These are phyloP conservation scores for Podospora bellae-mahoneyi DNA, from an alignment of 495 filamentous ascomycete genomes.

Conservation along the genomic window DNA sequence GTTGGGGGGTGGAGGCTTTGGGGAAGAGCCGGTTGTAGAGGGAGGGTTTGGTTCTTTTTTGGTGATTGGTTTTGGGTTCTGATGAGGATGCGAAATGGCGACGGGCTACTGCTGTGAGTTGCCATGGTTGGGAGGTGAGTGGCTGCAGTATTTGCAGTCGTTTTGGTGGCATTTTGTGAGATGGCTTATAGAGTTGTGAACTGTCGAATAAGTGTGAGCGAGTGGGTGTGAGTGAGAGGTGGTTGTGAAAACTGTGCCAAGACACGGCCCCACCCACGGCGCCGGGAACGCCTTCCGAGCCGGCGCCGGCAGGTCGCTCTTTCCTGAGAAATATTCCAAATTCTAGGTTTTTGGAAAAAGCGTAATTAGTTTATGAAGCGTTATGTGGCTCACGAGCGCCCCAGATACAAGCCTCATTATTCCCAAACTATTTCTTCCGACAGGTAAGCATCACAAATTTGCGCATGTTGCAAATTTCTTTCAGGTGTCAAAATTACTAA, in stretches of 20 bases:
- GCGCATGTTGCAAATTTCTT: not conserved
- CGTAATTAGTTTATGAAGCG: not conserved
- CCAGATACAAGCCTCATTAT: not conserved
- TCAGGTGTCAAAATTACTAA: not conserved
- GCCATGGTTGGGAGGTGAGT: not conserved
- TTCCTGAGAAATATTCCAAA: not conserved
- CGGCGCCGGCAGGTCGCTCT: not conserved
- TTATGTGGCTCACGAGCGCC: not conserved
- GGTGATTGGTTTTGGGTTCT: not conserved
- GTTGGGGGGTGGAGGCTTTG: not conserved
- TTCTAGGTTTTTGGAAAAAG: not conserved
- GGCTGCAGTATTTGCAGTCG: not conserved
- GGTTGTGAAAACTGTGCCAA: not conserved
- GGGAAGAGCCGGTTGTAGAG: not conserved
- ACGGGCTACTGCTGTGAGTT: not conserved
- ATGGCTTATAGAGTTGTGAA: not conserved
- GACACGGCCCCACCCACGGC: not conserved
- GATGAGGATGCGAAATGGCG: not conserved
- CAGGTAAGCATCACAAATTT: not conserved
- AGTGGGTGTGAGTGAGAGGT: not conserved
- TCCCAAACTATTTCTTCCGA: not conserved
- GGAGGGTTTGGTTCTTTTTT: not conserved
- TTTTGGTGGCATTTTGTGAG: not conserved
- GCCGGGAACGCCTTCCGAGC: not conserved
- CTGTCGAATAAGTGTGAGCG: not conserved